Base-by-base conservation (phyloP, 1,284 basidiomycete genomes). In the Ganoderma leucocontextum region DNA sequence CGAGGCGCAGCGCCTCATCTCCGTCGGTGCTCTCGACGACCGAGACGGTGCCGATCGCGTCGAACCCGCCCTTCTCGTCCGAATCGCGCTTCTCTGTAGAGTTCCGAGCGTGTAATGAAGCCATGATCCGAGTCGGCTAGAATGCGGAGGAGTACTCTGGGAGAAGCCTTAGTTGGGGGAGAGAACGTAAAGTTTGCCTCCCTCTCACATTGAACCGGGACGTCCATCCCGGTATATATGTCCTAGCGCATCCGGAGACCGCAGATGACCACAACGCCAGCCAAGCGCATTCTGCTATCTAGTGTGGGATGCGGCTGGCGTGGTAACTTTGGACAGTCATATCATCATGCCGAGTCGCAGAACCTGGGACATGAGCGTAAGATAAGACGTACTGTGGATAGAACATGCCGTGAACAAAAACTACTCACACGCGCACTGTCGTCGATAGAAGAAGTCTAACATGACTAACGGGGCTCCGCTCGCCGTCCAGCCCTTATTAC, bases 1-100 rank as follows among this genome's bases (percentile, higher is more conserved):
- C 88, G 29, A 91, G 83, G 69, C 82, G 80, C 60, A 90, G 80
- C 9, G 89, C 89, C 71, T 89, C 89, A 72, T 90, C 89, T 7
- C 83, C 87, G 55, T 86, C 77, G 2, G 74, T 64, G 35, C 81
- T 75, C 67, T 85, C 79, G 36, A 83, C 65, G n/a, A 71, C 63
- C 8, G 76, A 77, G 44, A 73, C 69, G 17, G 69, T 64, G 35
- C 36, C 63, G 12, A 62, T 52, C 17, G 67, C 62, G 39, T 74
- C 71, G 35, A 65, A 73, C 9, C 59, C 71, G 19, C 73, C 67
- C 69, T 78, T 76, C 70, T 74, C 70, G 35, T 64, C 62, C 17
- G 44, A 64, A 36, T 39, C 41, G 42, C 60, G 29, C n/a, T 60
- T 55, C 57, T 70, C 69, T 25, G 68, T 35, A n/a, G 69, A 69